Base-by-base conservation (phyloP, 192 early-diverging fungal species). In the Coemansia sp. region DNA sequence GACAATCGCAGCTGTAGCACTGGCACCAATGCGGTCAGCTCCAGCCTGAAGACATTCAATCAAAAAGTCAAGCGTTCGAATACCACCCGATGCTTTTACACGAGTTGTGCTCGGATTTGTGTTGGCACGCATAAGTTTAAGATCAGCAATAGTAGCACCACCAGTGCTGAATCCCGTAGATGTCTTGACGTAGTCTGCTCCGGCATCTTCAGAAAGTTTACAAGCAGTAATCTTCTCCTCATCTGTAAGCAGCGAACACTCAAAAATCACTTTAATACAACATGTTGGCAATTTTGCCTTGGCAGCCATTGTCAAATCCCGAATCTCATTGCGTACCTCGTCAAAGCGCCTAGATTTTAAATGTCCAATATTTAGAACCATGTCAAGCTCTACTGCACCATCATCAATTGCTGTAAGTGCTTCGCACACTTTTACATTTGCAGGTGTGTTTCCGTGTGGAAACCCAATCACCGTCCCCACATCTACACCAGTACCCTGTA, bases 151-250 rank as follows among this genome's bases (percentile, higher is more conserved):
- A 1, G 76, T 85, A 8, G 82, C 84, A 2, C 87, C 87, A 11
- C 82, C 76, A 11, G 70, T 67, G 55, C 83, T 80, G 46, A 88
- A 88, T 19, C 87, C 87, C 1, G 87, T 86, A 5, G 85, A 86
- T 6, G 87, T 88, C 78, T 88, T 88, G 32, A 88, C 87, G 57
- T 85, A 88, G 23, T 88, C 78, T 5, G 87, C 84, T 17, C 87
- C 85, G 3, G 87, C 85, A 20, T 76, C 67, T 23, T 80, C 76
- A 0, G 75, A 51, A 7, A 77, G 51, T 59, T 62, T 51, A 51
- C 87, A 86, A 0, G 84, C 85, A 5, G 58, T 22, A 11, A 76
- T 52, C 61, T 84, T 88, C 57, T 88, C 85, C 11, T 79, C 84
- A 5, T 85, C 80, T 4, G 75, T 84, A 20, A 88, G 73, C 56